Conservation (phyloP, 106 monocot species). For the Dioscorea alata region DNA sequence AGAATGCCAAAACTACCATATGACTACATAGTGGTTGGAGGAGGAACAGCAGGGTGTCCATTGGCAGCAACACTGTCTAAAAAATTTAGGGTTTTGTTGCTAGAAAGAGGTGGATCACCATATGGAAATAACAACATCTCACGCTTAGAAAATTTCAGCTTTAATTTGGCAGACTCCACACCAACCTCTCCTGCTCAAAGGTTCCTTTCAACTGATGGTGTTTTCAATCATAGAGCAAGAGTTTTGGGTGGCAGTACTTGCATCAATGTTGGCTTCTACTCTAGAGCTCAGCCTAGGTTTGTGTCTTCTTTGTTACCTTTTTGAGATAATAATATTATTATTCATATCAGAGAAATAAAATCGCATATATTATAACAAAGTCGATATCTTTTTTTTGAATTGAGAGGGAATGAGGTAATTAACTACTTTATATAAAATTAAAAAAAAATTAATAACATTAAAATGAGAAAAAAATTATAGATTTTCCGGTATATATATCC, state of each 20-base stretch:
- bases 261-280: constrained; percentile 86
- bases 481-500: too few species aligned
- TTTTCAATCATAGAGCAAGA: constrained; percentile 58
- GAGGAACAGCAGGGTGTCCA: constrained; percentile 77
- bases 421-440: too few species aligned
- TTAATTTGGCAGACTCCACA: constrained; percentile 38
- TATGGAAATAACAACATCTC: constrained; percentile 63
- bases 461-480: too few species aligned
- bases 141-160: constrained; percentile 51
- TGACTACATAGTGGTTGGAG: constrained; percentile 73
- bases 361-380: too few species aligned
- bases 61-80: constrained; percentile 64
- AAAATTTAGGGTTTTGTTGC: constrained; percentile 46
- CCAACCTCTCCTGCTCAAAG: constrained; percentile 41
- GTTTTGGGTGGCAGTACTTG: constrained; percentile 63
- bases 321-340: too few species aligned
- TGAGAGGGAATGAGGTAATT: too few species aligned
- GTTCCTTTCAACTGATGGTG: constrained; percentile 73
- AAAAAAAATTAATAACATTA: too few species aligned
- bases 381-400: too few species aligned
- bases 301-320: not conserved
- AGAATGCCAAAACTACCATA: constrained; percentile 5
- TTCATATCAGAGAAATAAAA: too few species aligned
- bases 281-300: constrained; percentile 59
- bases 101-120: constrained; percentile 69